Percentiles rank a stretch among this genome's conserved stretches.
Evolutionary conservation across 2,329 filamentous ascomycete genomes (phyloP).

Genomic region (Colletotrichum lentis): DNA sequence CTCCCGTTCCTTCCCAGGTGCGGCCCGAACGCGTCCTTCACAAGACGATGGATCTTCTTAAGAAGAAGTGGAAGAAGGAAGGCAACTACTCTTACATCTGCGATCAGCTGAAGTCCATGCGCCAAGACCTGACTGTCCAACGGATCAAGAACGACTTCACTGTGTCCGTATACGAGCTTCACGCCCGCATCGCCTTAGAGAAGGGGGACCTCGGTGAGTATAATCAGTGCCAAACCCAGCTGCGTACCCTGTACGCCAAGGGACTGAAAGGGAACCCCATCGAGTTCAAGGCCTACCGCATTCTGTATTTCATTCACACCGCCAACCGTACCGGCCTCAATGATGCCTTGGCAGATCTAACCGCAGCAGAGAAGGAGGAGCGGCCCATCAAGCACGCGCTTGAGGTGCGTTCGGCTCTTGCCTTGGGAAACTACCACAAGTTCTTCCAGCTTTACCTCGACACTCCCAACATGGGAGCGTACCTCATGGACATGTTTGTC

Average conservation of each 20-base stretch:
- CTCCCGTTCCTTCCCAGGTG: conserved; percentile 87
- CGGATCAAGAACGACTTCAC: conserved; percentile 97
- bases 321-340: conserved; percentile 98
- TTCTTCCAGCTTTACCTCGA: conserved; percentile 97
- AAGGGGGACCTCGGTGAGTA: conserved; percentile 99
- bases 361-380: conserved; percentile 91
- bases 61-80: conserved; percentile 93
- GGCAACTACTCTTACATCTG: conserved; percentile 97
- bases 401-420: conserved; percentile 87
- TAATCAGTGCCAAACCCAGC: conserved; percentile 99
- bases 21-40: conserved; percentile 82
- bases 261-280: conserved; percentile 87
- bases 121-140: conserved; percentile 97
- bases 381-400: conserved; percentile 87
- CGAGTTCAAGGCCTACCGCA: conserved; percentile 99
- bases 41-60: conserved; percentile 85
- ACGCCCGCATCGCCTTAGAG: conserved; percentile 95
- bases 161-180: conserved; percentile 94
- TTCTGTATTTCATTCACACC: conserved; percentile 99
- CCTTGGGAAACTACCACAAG: conserved; percentile 94
- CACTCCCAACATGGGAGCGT: conserved; percentile 95
- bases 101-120: conserved; percentile 98
- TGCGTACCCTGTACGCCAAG: conserved; percentile 88
- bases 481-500: conserved; percentile 99
- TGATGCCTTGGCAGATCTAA: conserved; percentile 98